These are phyloP conservation scores for Pyracantha coccinea DNA, from an alignment of 331 rosid genomes.

Conservation along the genomic window DNA sequence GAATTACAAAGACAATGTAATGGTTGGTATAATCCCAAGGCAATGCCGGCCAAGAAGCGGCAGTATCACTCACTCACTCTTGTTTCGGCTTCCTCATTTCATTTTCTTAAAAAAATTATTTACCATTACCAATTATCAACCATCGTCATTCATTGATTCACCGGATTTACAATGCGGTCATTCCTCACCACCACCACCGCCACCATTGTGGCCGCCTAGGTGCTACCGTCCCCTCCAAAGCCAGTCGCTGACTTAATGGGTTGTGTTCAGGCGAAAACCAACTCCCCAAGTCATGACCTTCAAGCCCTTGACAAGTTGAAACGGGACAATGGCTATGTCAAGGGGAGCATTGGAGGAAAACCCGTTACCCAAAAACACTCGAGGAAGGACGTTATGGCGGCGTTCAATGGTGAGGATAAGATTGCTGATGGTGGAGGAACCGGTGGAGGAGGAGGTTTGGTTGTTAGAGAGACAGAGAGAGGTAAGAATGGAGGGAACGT, in stretches of 20 bases:
- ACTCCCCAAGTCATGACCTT: slow-evolving; percentile 9
- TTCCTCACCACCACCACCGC: too few relatives aligned
- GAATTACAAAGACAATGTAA: background rate
- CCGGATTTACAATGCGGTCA: too few relatives aligned
- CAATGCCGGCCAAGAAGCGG: slow-evolving; percentile 28
- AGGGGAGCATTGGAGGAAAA: background rate
- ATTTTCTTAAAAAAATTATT: too few relatives aligned
- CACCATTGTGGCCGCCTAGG: slow-evolving; percentile 1
- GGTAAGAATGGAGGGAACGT: slow-evolving; percentile 10
- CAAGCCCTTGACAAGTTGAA: slow-evolving; percentile 15
- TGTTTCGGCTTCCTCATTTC: background rate
- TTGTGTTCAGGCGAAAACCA: slow-evolving; percentile 23
- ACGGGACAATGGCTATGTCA: slow-evolving; percentile 3
- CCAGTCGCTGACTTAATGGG: slow-evolving; percentile 36
- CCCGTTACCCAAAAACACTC: slow-evolving; percentile 4
- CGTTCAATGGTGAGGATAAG: slow-evolving; percentile 1
- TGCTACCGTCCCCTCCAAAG: slow-evolving; percentile 11
- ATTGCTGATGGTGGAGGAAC: background rate
- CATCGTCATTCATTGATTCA: background rate
- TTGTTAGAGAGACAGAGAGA: slow-evolving; percentile 8
- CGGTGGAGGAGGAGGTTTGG: background rate
- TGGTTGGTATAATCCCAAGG: slow-evolving; percentile 13
- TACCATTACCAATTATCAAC: too few relatives aligned
- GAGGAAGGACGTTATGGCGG: background rate
- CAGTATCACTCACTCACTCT: background rate